Evolutionary conservation across 768 basidiomycete species (phyloP), one percentile per base, ranked within the genome.

Genomic region (Panellus pusillus): DNA sequence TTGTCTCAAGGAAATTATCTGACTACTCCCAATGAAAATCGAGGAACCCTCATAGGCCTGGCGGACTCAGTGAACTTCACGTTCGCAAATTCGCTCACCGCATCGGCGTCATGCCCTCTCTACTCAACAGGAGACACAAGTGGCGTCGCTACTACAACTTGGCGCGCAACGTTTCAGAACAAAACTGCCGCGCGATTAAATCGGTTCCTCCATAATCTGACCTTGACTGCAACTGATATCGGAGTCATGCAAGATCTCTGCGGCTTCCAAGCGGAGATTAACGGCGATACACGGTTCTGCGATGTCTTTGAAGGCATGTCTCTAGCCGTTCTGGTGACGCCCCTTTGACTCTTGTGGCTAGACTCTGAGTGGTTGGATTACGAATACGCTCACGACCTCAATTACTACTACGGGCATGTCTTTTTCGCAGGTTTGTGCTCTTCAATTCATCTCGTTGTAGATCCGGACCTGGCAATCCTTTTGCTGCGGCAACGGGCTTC

Each of bases 231-330:
- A 9, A 66, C 62, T 6, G 74, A 76, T 54, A 61, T 76, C 28
- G 73, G 74, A 1, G 63, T 71, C 17, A 78, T 76, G 76, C 70
- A 72, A 44, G 76, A 78, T 63, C 58, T 76, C 18, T 76, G 75
- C 49, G 76, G 75, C 18, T 78, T 74, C 56, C 65, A 66, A 28
- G 63, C 65, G 4, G 74, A 70, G 49, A 57, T 78, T 3, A 60
- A 67, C 45, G 74, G 74, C 1, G 71, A 75, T 54, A 69, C 61
- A 13, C 65, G 70, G 29, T 78, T 75, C 51, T 78, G 76, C 51
- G 69, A 74, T 38, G 61, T 75, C 12, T 76, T 76, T 47, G 60
- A 65, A 49, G 68, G 74, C 72, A 46, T 13, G 63, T 54, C 50
- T n/a, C 52, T 42, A 36, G 31, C 39, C 17, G 14, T 46, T 13